phyloP scores from a whole-genome alignment of 495 filamentous ascomycete genomes.

The Baudoinia panamericana region DNA sequence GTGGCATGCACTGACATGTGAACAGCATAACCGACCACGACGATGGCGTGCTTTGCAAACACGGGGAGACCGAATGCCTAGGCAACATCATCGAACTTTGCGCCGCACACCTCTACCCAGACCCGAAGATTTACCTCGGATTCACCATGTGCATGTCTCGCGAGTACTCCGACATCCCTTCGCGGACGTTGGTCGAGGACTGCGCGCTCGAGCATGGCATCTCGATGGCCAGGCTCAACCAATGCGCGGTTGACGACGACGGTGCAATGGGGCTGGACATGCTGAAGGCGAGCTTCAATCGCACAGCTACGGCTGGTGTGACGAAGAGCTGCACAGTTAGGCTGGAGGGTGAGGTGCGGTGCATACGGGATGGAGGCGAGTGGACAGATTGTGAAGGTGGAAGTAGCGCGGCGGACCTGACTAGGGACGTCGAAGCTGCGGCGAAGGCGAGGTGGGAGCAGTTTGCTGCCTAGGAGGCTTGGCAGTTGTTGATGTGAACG shows the following conservation, averaged over 20 bases:
- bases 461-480: background rate
- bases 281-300: conserved; percentile 62
- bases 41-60: conserved; percentile 67
- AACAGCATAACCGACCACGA: conserved; percentile 27
- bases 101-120: conserved; percentile 62
- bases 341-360: conserved; percentile 57
- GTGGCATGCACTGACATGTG: background rate
- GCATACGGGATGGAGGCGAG: conserved; percentile 62
- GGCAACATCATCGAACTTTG: conserved; percentile 91
- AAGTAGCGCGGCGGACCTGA: conserved; percentile 53
- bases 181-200: conserved; percentile 57
- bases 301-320: conserved; percentile 53
- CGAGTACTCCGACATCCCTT: conserved; percentile 61
- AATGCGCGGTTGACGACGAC: conserved; percentile 60
- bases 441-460: conserved; percentile 28
- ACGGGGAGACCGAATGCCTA: conserved; percentile 82
- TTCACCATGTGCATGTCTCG: conserved; percentile 78
- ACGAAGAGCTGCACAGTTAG: conserved; percentile 81
- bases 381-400: conserved; percentile 74
- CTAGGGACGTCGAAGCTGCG: conserved; percentile 54
- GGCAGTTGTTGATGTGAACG: background rate
- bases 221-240: conserved; percentile 69
- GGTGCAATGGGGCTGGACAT: conserved; percentile 47
- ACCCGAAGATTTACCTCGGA: conserved; percentile 74
- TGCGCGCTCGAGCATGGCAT: conserved; percentile 85